Conservation (phyloP, 2,329 filamentous ascomycete genomes). For the Exophiala mesophila region DNA sequence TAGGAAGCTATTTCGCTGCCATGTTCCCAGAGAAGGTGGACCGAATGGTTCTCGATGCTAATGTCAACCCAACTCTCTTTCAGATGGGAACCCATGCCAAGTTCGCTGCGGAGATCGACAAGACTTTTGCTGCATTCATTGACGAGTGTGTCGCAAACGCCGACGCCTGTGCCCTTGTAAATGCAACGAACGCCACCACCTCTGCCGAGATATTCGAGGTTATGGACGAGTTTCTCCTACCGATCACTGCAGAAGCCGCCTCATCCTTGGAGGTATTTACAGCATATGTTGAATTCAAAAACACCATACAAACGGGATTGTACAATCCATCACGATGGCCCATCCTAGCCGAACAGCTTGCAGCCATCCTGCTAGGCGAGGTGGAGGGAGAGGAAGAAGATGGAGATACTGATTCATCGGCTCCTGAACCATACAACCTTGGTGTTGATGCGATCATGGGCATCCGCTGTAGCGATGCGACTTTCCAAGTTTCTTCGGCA, state of each 20-base stretch:
- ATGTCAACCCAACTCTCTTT: conserved; percentile 2
- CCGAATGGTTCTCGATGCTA: conserved; percentile 9
- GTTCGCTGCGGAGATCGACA: not conserved
- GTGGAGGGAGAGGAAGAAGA: not conserved
- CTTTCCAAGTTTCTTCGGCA: conserved; percentile 6
- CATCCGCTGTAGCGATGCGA: conserved; percentile 14
- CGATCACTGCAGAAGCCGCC: conserved; percentile 4
- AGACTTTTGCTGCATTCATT: conserved; percentile 7
- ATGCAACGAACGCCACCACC: not conserved
- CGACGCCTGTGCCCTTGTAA: conserved; percentile 3
- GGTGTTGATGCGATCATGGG: conserved; percentile 1
- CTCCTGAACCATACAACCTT: no score
- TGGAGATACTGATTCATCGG: no score
- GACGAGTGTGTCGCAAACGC: conserved; percentile 5
- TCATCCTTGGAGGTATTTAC: conserved; percentile 2
- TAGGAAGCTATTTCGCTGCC: conserved; percentile 27
- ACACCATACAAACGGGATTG: not conserved
- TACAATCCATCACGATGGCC: conserved; percentile 6
- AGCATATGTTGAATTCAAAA: conserved; percentile 1
- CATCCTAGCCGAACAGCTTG: conserved; percentile 4
- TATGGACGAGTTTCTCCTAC: conserved; percentile 1
- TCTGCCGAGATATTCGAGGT: conserved; percentile 10
- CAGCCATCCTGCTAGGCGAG: conserved; percentile 1
- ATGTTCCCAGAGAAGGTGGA: conserved; percentile 22
- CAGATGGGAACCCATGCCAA: conserved; percentile 1